Evolutionary conservation across 352 stramenopile species (phyloP), one percentile per base, ranked within the genome.

Genomic region (Pythium aquatile): DNA sequence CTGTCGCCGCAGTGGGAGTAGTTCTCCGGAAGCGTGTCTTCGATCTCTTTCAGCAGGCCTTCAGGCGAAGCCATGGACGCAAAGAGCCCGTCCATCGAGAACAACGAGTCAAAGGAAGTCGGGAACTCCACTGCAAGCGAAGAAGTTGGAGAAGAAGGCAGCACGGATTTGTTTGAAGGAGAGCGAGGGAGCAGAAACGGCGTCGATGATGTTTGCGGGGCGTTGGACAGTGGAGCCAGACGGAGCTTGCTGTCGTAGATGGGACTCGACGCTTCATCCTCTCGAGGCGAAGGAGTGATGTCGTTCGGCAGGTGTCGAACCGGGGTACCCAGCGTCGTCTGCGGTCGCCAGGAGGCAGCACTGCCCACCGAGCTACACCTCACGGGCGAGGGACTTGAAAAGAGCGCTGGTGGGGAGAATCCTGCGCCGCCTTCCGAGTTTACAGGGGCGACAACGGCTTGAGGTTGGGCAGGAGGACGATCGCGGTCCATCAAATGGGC

Each of bases 21-120:
- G 30, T 77, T 68, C 5, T 85, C 77, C 4, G 84, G 79, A n/a
- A 91, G 67, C 17, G 67, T 58, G 17, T 78, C 80, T 37, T 90
- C 79, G 29, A 93, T 91, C 42, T 93, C 82, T 44, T 79, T 75
- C 14, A 93, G 71, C 46, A 93, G 35, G 24, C 84, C 76, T 16
- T 88, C 79, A 0, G 79, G 70, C 1, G 80, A 64, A 2, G 52
- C 68, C 0, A 80, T 54, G 16, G 80, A 61, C 3, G 74, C 75
- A 30, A 88, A 62, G 49, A 85, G 55, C 29, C 65, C 64, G 28
- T 64, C 66, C 24, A 66, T 61, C 3, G 13, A 32, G 5, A 65
- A 53, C 20, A 69, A 30, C 16, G n/a, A 42, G 17, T 40, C 33
- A n/a, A 66, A 58, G 7, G 58, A 35, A 6, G 39, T 14, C n/a